Conservation (phyloP, 192 early-diverging fungal genomes). For the Rhizophlyctis rosea region DNA sequence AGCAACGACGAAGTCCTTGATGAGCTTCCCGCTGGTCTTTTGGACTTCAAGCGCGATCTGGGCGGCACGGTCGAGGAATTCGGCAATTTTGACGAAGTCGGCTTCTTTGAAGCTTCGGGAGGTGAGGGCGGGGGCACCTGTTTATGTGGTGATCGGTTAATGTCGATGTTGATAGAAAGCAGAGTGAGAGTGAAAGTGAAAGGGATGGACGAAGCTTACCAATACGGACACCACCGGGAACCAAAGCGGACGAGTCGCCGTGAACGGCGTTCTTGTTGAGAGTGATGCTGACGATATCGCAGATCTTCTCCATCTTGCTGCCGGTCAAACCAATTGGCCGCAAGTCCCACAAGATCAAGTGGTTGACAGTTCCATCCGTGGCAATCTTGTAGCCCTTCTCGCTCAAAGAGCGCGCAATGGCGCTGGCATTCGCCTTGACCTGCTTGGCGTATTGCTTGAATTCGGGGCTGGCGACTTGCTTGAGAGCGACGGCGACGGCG, state of each 20-base stretch:
- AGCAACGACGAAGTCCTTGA: constrained; percentile 96
- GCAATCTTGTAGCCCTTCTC: constrained; percentile 88
- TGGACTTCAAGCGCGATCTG: constrained; percentile 88
- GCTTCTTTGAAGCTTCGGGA: constrained; percentile 93
- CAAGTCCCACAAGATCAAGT: constrained; percentile 97
- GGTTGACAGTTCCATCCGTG: constrained; percentile 97
- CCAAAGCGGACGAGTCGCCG: constrained; percentile 92
- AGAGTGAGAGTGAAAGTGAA: neutral
- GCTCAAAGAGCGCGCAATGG: constrained; percentile 75
- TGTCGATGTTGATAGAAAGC: neutral
- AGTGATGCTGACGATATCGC: constrained; percentile 94
- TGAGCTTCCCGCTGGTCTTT: constrained; percentile 81
- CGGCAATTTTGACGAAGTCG: constrained; percentile 96
- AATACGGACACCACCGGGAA: constrained; percentile 97
- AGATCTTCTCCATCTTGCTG: constrained; percentile 98
- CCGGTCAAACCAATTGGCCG: constrained; percentile 89
- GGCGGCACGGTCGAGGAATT: constrained; percentile 91
- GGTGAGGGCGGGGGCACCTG: constrained; percentile 82
- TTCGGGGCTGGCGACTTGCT: constrained; percentile 92
- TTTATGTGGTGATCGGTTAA: neutral
- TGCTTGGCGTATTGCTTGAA: constrained; percentile 94
- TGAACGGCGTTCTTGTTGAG: constrained; percentile 99
- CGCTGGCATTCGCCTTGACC: constrained; percentile 89
- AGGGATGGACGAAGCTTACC: constrained; percentile 41
- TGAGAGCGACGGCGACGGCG: constrained; percentile 93